These are phyloP conservation scores for Linum trigynum DNA, from an alignment of 345 rosid genomes.

Conservation along the genomic window DNA sequence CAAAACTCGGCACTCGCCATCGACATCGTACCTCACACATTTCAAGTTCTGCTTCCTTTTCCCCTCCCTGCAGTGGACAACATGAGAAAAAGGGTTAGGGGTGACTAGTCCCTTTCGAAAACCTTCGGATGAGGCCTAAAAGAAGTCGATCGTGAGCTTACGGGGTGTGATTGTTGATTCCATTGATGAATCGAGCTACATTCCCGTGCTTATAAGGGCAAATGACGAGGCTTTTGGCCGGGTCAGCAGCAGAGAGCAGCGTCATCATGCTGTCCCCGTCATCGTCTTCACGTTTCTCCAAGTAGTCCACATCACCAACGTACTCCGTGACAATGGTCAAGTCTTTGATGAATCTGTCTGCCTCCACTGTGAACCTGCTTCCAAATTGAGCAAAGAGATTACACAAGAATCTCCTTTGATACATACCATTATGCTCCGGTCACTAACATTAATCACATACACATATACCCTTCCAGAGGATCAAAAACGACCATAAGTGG, in stretches of 20 bases:
- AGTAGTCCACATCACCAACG: slow-evolving; percentile 8
- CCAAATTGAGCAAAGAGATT: not conserved
- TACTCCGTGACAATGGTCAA: slow-evolving; percentile 7
- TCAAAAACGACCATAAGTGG: slow-evolving; percentile 25
- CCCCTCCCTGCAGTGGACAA: slow-evolving; percentile 17
- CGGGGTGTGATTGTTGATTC: slow-evolving; percentile 23
- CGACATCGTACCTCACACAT: slow-evolving; percentile 21
- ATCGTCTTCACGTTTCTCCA: slow-evolving; percentile 19
- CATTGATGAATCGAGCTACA: slow-evolving; percentile 25
- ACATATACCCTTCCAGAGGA: slow-evolving; percentile 26
- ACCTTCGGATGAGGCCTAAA: not conserved
- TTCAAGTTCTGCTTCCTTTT: slow-evolving; percentile 29
- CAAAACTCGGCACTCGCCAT: slow-evolving; percentile 23
- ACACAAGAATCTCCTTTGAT: not conserved
- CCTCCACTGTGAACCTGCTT: slow-evolving; percentile 25
- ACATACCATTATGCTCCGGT: not conserved
- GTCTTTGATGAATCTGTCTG: slow-evolving; percentile 19
- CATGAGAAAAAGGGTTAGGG: not conserved
- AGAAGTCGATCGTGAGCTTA: slow-evolving; percentile 1
- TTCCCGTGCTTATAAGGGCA: slow-evolving; percentile 24
- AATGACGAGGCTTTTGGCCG: slow-evolving; percentile 19
- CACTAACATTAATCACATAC: not conserved
- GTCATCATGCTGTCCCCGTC: slow-evolving; percentile 28
- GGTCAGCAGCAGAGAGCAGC: slow-evolving; percentile 20
- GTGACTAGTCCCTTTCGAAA: not conserved